phyloP scores from a whole-genome alignment of 2,329 filamentous ascomycete species.

The Beauveria sp. region DNA sequence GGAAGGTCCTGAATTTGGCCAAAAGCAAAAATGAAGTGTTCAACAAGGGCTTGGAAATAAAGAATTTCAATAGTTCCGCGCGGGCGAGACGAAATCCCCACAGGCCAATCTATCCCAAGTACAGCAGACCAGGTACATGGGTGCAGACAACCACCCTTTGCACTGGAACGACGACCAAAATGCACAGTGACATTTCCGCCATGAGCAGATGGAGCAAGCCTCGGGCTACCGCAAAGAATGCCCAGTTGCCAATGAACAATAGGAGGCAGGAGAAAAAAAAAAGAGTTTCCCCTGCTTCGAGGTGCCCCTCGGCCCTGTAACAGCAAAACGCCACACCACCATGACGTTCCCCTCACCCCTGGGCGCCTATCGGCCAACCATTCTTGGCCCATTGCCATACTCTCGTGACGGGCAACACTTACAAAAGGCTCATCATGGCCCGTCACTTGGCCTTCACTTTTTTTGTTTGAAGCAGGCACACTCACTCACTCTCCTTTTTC shows the following conservation, averaged over 20 bases:
- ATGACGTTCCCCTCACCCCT: not conserved
- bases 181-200: not conserved
- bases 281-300: not conserved
- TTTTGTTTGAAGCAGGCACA: constrained; percentile 1
- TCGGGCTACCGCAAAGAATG: too few relatives aligned
- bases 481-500: not conserved
- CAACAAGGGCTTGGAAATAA: too few relatives aligned
- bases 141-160: not conserved
- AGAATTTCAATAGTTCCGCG: too few relatives aligned
- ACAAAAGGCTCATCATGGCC: not conserved
- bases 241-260: too few relatives aligned
- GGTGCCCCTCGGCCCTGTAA: not conserved
- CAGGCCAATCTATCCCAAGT: not conserved
- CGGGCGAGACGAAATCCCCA: too few relatives aligned
- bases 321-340: not conserved
- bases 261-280: not conserved
- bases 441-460: not conserved
- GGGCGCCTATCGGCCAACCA: constrained; percentile 3
- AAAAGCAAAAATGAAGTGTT: too few relatives aligned
- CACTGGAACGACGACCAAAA: too few relatives aligned
- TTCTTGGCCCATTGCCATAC: not conserved
- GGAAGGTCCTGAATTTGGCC: too few relatives aligned
- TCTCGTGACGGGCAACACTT: not conserved
- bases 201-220: not conserved
- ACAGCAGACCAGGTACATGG: not conserved